phyloP scores from a whole-genome alignment of 2,329 filamentous ascomycete genomes.

The Nemania serpens region DNA sequence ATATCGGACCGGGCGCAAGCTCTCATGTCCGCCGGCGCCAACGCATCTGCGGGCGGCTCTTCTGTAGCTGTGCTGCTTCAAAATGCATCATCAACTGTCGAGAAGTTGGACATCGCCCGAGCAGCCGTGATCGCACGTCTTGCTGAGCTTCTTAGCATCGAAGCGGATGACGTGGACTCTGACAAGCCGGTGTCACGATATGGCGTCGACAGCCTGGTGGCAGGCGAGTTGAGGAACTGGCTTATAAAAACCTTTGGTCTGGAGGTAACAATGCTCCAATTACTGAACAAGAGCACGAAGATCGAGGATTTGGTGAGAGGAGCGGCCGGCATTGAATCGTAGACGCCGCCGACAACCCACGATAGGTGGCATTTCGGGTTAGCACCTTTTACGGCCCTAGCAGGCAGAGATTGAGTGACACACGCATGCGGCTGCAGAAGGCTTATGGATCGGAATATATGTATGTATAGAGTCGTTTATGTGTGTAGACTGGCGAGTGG shows the following conservation, averaged over 20 bases:
- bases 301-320: conserved; percentile 16
- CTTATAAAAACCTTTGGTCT: conserved; percentile 4
- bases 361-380: no score
- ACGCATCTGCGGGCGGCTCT: background rate
- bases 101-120: conserved; percentile 4
- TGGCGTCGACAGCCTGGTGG: background rate
- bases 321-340: conserved; percentile 2
- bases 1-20: conserved; percentile 1
- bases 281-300: conserved; percentile 11
- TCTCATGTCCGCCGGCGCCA: background rate
- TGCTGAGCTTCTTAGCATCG: background rate
- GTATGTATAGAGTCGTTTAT: no score
- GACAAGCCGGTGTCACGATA: background rate
- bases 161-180: background rate
- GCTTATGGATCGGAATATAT: no score
- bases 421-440: no score
- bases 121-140: conserved; percentile 2
- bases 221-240: background rate
- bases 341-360: no score
- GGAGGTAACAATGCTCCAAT: conserved; percentile 6
- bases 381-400: no score
- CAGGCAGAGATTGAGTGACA: no score
- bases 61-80: background rate
- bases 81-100: background rate
- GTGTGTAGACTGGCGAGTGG: no score